phyloP scores from a whole-genome alignment of 75 land plant species.

The Sequoia sempervirens region DNA sequence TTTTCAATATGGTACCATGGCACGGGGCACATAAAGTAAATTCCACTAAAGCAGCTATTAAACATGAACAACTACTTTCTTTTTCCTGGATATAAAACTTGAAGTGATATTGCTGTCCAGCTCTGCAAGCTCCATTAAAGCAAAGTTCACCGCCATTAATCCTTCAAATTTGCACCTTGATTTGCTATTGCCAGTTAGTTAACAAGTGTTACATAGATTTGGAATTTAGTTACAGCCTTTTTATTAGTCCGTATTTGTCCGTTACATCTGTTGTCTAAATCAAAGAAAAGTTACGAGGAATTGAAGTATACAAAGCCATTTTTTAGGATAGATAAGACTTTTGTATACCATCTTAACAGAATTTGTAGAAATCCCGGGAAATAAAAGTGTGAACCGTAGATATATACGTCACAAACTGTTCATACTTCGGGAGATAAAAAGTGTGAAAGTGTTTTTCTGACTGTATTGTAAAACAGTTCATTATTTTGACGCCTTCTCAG shows the following conservation, averaged over 20 bases:
- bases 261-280: neutral
- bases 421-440: neutral
- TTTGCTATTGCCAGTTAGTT: neutral
- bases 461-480: no score
- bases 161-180: neutral
- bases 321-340: neutral
- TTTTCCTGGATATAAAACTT: neutral
- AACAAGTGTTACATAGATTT: neutral
- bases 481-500: no score
- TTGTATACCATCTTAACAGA: neutral
- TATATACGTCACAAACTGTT: neutral
- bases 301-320: neutral
- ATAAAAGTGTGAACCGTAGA: neutral
- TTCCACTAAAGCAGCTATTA: neutral
- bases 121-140: slow-evolving; percentile 7
- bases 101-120: slow-evolving; percentile 27
- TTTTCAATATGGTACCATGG: neutral
- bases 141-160: neutral
- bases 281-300: neutral
- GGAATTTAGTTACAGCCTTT: neutral
- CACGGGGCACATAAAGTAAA: neutral
- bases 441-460: no score
- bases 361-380: neutral
- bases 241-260: neutral
- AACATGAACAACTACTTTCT: neutral